phyloP scores from a whole-genome alignment of 192 early-diverging fungal genomes.

The Backusella tarrabulga region DNA sequence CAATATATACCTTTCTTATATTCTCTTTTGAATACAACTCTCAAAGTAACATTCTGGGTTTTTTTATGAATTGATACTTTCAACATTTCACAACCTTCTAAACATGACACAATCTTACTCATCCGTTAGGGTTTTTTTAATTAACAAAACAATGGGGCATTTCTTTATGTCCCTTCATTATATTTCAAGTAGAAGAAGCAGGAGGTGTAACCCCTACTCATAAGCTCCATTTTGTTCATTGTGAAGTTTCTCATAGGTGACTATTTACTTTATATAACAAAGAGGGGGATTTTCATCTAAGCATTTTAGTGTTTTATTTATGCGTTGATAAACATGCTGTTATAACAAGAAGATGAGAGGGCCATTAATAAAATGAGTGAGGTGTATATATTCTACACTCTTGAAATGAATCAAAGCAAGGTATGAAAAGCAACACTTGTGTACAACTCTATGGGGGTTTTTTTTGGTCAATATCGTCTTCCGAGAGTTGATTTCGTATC shows the following conservation, averaged over 20 bases:
- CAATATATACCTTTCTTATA: background rate
- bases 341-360: no score
- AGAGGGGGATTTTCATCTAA: no score
- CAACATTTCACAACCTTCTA: no score
- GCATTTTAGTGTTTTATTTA: background rate
- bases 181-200: background rate
- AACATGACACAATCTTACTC: no score
- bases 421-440: background rate
- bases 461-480: background rate
- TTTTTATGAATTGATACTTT: no score
- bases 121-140: no score
- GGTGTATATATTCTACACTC: no score
- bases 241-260: background rate
- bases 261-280: background rate
- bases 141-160: background rate
- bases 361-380: no score
- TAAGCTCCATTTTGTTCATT: background rate
- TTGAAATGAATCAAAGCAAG: no score
- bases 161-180: background rate
- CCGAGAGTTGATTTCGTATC: background rate
- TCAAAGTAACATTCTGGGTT: background rate
- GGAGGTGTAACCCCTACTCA: background rate
- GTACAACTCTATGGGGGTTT: background rate
- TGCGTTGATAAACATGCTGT: background rate
- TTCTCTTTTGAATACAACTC: background rate